Base-by-base conservation (phyloP, 306 rosid genomes). In the Adenanthera pavonina region DNA sequence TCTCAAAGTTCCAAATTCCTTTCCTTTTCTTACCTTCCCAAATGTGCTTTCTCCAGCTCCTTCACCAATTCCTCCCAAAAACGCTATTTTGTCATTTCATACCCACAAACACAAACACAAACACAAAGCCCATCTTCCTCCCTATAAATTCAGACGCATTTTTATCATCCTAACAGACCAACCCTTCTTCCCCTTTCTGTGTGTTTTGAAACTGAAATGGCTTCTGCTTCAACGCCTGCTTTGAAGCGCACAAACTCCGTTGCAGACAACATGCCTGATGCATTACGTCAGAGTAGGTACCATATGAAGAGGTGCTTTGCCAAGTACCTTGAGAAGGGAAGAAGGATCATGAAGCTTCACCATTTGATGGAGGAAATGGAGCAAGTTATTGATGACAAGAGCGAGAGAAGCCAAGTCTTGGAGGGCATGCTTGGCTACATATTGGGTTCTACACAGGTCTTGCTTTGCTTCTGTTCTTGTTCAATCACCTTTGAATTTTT, bases 261-360 rank as follows among this genome's bases (percentile, higher is more conserved):
- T 34, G 88, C 80, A 5, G 92, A 94, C 8, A 88, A 81, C 80
- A 85, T 92, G 92, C 94, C 95, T 0, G 97, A 94, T n/a, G 98
- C 97, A 20, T 80, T 89, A 84, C 84, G 84, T 84, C 94, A 91
- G 76, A 92, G 93, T 79, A 65, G 91, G 79, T 85, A 87, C 86
- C 89, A 90, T 72, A 92, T 94, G 97, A 92, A 90, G 85, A 90
- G 70, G 85, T 92, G 97, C 84, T 94, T 92, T 78, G 91, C 91
- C 6, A 94, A 89, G 91, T 91, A 83, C 89, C 53, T 90, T 14
- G 97, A 86, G 48, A 84, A 92, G 67, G 98, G 98, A 6, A 91
- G 46, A 53, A 92, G 98, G 88, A 78, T 86, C 2, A 86, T 92
- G 87, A 91, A 92, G 40, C 88, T 74, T 83, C 80, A 82, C 60